Evolutionary conservation across 169 alveolate genomes (phyloP).

Genomic region (Plasmodium billcollinsi): DNA sequence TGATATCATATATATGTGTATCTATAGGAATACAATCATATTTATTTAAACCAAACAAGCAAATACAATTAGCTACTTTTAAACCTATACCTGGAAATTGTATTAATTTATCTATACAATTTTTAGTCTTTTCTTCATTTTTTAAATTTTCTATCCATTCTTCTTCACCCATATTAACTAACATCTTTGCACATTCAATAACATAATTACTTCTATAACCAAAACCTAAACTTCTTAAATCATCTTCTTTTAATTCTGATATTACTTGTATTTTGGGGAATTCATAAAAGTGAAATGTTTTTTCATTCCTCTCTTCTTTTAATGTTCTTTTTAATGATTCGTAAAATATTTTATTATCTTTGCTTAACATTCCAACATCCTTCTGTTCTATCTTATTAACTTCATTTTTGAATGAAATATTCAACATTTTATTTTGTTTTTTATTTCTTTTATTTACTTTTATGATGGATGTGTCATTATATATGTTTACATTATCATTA

Average conservation of each 20-base stretch:
- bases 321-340: slow-evolving; percentile 29
- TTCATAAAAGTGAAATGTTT: slow-evolving; percentile 71
- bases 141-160: slow-evolving; percentile 76
- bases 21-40: slow-evolving; percentile 92
- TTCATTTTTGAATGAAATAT: too few relatives aligned
- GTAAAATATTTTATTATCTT: slow-evolving; percentile 49
- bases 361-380: neutral
- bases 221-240: slow-evolving; percentile 77
- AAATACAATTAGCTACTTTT: slow-evolving; percentile 94
- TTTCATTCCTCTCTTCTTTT: slow-evolving; percentile 41
- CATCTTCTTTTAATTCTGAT: slow-evolving; percentile 49
- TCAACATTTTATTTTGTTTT: too few relatives aligned
- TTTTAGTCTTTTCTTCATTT: slow-evolving; percentile 39
- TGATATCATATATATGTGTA: slow-evolving; percentile 88
- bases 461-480: too few relatives aligned
- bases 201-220: slow-evolving; percentile 83
- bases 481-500: too few relatives aligned
- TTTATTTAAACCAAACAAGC: slow-evolving; percentile 89
- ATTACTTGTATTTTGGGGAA: slow-evolving; percentile 79
- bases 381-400: too few relatives aligned
- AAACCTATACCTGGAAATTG: slow-evolving; percentile 92
- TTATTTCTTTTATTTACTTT: too few relatives aligned
- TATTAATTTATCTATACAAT: slow-evolving; percentile 60
- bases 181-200: slow-evolving; percentile 74
- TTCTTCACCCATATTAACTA: slow-evolving; percentile 63